Conservation (phyloP, 331 rosid genomes). For the Telfairia occidentalis region DNA sequence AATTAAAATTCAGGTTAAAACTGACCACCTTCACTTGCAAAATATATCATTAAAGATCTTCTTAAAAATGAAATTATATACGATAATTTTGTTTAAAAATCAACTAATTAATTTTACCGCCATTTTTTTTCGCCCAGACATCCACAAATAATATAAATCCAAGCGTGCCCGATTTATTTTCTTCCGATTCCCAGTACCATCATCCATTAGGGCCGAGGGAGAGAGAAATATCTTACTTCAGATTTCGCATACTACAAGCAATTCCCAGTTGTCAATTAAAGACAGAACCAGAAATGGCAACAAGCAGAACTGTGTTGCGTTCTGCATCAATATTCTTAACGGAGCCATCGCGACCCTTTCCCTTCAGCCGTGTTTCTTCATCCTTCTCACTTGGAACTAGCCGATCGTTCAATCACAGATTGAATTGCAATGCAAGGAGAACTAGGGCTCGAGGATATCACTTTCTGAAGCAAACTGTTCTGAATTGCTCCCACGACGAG, state of each 20-base stretch:
- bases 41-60: no score
- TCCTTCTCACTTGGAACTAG: constrained; percentile 14
- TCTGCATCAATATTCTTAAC: constrained; percentile 38
- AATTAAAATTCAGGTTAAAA: no score
- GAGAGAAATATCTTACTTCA: background rate
- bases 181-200: background rate
- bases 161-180: background rate
- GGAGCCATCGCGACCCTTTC: constrained; percentile 45
- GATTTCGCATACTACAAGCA: background rate
- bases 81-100: background rate
- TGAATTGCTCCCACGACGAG: constrained; percentile 41
- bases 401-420: constrained; percentile 11
- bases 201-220: background rate
- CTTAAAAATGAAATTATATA: no score
- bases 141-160: background rate
- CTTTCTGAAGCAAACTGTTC: constrained; percentile 18
- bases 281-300: constrained; percentile 32
- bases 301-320: constrained; percentile 49
- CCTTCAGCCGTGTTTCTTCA: constrained; percentile 21
- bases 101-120: background rate
- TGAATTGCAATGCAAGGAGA: constrained; percentile 14
- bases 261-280: background rate
- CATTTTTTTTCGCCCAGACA: background rate
- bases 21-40: no score
- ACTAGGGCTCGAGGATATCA: constrained; percentile 31